phyloP scores from a whole-genome alignment of 2,329 filamentous ascomycete genomes.

The Ceratocystis smalleyi region DNA sequence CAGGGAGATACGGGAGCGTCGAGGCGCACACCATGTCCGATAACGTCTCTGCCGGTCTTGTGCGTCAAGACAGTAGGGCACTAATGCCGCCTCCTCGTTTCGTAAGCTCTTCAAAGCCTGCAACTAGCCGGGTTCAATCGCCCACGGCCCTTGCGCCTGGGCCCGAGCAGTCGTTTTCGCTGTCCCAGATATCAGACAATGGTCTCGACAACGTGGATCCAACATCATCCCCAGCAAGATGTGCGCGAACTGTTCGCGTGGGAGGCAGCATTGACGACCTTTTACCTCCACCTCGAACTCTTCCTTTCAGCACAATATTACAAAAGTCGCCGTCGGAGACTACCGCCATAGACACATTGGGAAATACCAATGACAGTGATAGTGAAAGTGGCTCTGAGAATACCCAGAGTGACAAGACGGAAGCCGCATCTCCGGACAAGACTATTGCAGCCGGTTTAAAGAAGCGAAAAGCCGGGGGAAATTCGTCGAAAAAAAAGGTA shows the following conservation, averaged over 20 bases:
- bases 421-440: background rate
- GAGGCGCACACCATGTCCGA: background rate
- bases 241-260: background rate
- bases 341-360: background rate
- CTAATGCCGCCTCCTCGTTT: background rate
- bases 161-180: background rate
- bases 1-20: background rate
- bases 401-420: background rate
- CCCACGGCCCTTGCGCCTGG: background rate
- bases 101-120: background rate
- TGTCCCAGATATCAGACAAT: background rate
- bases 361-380: background rate
- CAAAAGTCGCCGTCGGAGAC: background rate
- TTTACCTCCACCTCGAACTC: constrained; percentile 13
- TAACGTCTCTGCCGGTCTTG: background rate
- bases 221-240: background rate
- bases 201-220: background rate
- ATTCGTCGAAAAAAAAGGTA: background rate
- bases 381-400: background rate
- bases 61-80: background rate
- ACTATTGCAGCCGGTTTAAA: background rate
- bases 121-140: background rate
- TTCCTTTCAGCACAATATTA: constrained; percentile 10
- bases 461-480: background rate
- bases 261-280: constrained; percentile 6